Percentiles rank a stretch among this genome's conserved stretches.
Evolutionary conservation across 2,329 filamentous ascomycete species (phyloP).

Genomic region (Epichloe coenophiala): DNA sequence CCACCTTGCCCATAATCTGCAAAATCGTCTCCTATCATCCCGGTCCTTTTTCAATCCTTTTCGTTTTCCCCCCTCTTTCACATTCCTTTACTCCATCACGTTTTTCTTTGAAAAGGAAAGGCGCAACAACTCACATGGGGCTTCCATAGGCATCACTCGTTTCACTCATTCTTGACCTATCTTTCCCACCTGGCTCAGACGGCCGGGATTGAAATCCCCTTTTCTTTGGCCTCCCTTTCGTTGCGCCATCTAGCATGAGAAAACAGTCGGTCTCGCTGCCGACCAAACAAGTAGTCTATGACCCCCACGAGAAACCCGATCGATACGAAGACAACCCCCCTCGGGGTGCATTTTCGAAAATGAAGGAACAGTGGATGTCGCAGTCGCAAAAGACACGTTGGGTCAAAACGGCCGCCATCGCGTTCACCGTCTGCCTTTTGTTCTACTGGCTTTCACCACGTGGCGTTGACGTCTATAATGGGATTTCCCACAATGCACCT

Average conservation of each 20-base stretch:
- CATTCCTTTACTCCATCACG: neutral
- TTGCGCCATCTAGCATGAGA: conserved; percentile 35
- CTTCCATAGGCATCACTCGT: conserved; percentile 14
- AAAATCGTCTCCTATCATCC: neutral
- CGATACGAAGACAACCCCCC: conserved; percentile 41
- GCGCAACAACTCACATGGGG: neutral
- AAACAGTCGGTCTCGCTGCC: conserved; percentile 52
- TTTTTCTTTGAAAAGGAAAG: neutral
- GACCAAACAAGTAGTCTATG: conserved; percentile 43
- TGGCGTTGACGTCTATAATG: conserved; percentile 40
- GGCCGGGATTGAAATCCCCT: no score
- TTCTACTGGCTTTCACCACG: conserved; percentile 52
- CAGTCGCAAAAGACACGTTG: conserved; percentile 53
- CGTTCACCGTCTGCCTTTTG: conserved; percentile 44
- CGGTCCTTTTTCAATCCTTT: neutral
- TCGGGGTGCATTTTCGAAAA: conserved; percentile 35
- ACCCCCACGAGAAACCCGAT: conserved; percentile 50
- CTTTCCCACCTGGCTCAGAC: neutral
- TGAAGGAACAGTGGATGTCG: conserved; percentile 46
- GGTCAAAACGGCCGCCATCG: conserved; percentile 50
- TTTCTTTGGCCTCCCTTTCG: no score
- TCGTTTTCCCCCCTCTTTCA: neutral
- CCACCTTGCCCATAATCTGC: no score
- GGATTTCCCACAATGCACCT: conserved; percentile 9
- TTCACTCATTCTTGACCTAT: conserved; percentile 8